These are phyloP conservation scores for Selenicereus undatus DNA, from an alignment of 148 eudicot species.

Conservation along the genomic window DNA sequence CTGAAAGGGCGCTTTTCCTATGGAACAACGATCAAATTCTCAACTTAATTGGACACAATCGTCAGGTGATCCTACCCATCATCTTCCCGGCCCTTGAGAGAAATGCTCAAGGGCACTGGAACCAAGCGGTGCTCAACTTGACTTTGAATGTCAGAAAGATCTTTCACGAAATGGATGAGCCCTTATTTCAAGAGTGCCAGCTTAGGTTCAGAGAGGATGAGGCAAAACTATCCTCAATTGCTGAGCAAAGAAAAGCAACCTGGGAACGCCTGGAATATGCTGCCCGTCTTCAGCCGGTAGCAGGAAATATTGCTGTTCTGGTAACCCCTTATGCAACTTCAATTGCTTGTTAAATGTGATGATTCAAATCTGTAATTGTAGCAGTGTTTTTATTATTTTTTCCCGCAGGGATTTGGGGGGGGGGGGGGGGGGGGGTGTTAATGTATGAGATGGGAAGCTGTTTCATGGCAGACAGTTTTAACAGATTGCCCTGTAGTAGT, in stretches of 20 bases:
- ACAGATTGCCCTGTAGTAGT: constrained; percentile 30
- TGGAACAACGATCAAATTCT: constrained; percentile 93
- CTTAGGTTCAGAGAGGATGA: constrained; percentile 58
- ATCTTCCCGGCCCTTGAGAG: constrained; percentile 73
- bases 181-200: constrained; percentile 53
- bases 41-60: constrained; percentile 71
- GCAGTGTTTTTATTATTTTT: constrained; percentile 16
- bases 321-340: constrained; percentile 47
- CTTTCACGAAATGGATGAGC: constrained; percentile 84
- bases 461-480: constrained; percentile 24
- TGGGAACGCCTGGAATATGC: constrained; percentile 80
- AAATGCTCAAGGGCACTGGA: constrained; percentile 84
- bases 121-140: constrained; percentile 80
- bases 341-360: constrained; percentile 32
- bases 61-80: constrained; percentile 68
- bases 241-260: constrained; percentile 51
- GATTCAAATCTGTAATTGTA: constrained; percentile 15
- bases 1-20: constrained; percentile 87
- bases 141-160: constrained; percentile 67
- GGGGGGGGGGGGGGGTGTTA: constrained; percentile 6
- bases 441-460: constrained; percentile 31
- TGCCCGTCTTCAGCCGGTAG: constrained; percentile 66
- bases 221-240: constrained; percentile 31
- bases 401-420: too few species aligned
- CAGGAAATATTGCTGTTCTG: constrained; percentile 68